Percentiles rank a stretch among this genome's conserved stretches.
Evolutionary conservation across 495 filamentous ascomycete species (phyloP).

Genomic region (Penicillium lividum): DNA sequence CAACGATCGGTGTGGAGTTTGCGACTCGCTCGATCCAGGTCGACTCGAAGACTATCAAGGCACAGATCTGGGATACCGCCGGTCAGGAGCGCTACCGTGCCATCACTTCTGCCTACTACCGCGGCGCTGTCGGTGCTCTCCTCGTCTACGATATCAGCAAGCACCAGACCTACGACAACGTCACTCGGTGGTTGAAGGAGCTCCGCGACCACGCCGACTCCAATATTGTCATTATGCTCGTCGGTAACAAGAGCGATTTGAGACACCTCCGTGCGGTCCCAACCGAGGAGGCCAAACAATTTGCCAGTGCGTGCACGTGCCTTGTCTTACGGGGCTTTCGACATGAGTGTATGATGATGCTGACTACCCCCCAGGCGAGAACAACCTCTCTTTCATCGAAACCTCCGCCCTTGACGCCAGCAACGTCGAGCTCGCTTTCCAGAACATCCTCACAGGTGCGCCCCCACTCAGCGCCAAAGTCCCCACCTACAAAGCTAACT

Average conservation of each 20-base stretch:
- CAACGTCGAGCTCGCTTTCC: constrained; percentile 99
- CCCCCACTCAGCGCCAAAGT: constrained; percentile 13
- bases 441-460: constrained; percentile 97
- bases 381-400: constrained; percentile 72
- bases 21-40: constrained; percentile 98
- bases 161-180: constrained; percentile 98
- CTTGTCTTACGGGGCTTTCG: not conserved
- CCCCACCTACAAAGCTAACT: constrained; percentile 2
- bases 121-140: constrained; percentile 94
- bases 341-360: constrained; percentile 1
- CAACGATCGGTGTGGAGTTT: constrained; percentile 99
- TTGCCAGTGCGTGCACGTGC: constrained; percentile 76
- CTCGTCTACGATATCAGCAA: constrained; percentile 99
- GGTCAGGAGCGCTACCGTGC: constrained; percentile 98
- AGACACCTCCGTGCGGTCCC: constrained; percentile 95
- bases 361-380: constrained; percentile 25
- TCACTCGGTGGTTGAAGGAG: constrained; percentile 98
- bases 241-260: constrained; percentile 99
- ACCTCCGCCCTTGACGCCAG: constrained; percentile 98
- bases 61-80: constrained; percentile 99
- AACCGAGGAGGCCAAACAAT: constrained; percentile 96
- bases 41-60: constrained; percentile 99
- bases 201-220: constrained; percentile 96
- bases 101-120: constrained; percentile 98
- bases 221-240: constrained; percentile 99